Evolutionary conservation across 306 rosid genomes (phyloP), one percentile per base, ranked within the genome.

Genomic region (Vicia faba): DNA sequence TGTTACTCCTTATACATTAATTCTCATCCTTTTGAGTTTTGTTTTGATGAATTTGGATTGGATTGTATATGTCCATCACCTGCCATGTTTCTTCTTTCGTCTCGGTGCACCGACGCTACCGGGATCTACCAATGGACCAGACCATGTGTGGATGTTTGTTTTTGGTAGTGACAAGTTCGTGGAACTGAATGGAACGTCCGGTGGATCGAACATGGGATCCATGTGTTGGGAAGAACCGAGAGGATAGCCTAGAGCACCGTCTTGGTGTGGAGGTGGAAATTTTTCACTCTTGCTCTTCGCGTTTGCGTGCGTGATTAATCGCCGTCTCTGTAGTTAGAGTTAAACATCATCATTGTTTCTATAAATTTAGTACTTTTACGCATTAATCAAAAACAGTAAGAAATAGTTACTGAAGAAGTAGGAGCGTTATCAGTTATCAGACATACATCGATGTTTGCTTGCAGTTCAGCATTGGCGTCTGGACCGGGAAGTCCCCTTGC

Each of bases 251-350:
- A 95, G 86, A 16, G 97, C 61, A 85, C 99, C 99, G 13, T 95
- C 99, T 84, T 95, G 95, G 80, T 95, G 99, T 1, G 99, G 99
- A 56, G 99, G 99, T 64, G 97, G 99, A 73, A 95, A 95, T 84
- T 95, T 95, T 70, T 95, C 99, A 3, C 99, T 95, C 86, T 95
- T 95, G 89, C 97, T 95, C 87, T 95, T 95, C 0, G 97, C 97
- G 64, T 95, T 95, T 56, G 99, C 89, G 60, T 90, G 99, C 8
- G 97, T 88, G 71, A 95, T 90, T 58, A 90, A 68, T 59, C 97
- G 83, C 66, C 96, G 91, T 77, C 97, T 88, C 99, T 90, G 95
- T 56, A 70, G 26, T 7, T 9, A 53, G 33, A 54, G 36, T 39
- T 31, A 45, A 69, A 80, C 54, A 61, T 58, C 53, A 39, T 49